phyloP scores from a whole-genome alignment of 192 early-diverging fungal genomes.

The Backusella morwellensis region DNA sequence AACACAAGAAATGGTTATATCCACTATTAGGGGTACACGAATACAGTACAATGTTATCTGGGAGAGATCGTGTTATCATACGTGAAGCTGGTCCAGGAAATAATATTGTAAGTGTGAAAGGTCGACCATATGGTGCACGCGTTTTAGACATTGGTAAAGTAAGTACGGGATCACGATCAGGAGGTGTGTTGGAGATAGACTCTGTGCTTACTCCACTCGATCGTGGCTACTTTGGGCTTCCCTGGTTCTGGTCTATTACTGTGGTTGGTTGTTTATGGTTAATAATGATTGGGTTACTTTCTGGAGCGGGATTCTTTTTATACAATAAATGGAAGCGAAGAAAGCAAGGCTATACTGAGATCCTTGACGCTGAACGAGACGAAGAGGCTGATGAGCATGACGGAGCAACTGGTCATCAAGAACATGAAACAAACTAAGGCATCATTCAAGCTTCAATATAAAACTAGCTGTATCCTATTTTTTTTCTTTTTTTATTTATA shows the following conservation, averaged over 20 bases:
- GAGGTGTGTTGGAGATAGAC: constrained; percentile 26
- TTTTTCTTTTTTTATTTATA: background rate
- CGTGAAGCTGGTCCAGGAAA: constrained; percentile 11
- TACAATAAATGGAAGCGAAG: constrained; percentile 11
- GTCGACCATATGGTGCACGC: constrained; percentile 8
- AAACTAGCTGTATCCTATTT: background rate
- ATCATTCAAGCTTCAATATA: background rate
- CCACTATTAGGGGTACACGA: background rate
- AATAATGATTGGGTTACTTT: background rate
- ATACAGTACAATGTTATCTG: constrained; percentile 18
- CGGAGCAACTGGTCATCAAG: background rate
- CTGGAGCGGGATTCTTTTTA: background rate
- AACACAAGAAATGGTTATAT: background rate
- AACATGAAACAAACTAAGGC: background rate
- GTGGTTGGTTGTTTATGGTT: background rate
- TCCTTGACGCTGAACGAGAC: background rate
- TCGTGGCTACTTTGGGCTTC: constrained; percentile 16
- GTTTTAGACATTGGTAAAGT: constrained; percentile 20
- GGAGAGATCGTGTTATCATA: constrained; percentile 11
- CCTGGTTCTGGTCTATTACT: constrained; percentile 7
- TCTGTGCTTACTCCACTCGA: constrained; percentile 20
- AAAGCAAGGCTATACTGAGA: constrained; percentile 2
- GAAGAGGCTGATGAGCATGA: background rate
- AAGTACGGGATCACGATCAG: constrained; percentile 12
- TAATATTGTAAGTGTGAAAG: constrained; percentile 16